These are phyloP conservation scores for Cystobasidium slooffiae DNA, from an alignment of 1,284 basidiomycete genomes.

Conservation along the genomic window DNA sequence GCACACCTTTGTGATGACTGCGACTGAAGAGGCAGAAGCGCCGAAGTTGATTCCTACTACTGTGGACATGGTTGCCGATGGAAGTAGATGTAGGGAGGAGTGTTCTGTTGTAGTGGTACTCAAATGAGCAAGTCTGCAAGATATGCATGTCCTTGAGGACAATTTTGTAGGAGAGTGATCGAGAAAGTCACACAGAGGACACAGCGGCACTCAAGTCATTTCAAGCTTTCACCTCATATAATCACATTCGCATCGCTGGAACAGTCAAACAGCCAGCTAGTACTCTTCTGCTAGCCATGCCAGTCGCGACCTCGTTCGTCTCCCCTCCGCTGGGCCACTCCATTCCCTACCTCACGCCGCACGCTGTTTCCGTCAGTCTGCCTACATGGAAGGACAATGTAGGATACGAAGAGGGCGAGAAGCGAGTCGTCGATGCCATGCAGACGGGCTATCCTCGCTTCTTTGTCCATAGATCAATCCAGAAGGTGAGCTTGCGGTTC, in stretches of 20 bases:
- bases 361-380: slow-evolving; percentile 96
- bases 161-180: too few relatives aligned
- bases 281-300: slow-evolving; percentile 4
- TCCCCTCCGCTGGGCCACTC: slow-evolving; percentile 52
- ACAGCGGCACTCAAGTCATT: background rate
- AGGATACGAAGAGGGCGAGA: slow-evolving; percentile 90
- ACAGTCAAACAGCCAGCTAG: background rate
- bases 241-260: background rate
- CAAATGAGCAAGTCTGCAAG: too few relatives aligned
- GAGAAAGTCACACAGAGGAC: background rate
- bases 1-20: slow-evolving; percentile 88
- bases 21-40: slow-evolving; percentile 92
- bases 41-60: slow-evolving; percentile 94
- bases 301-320: slow-evolving; percentile 38
- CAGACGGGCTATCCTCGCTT: slow-evolving; percentile 95
- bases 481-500: slow-evolving; percentile 66
- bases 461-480: slow-evolving; percentile 87
- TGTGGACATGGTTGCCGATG: slow-evolving; percentile 24
- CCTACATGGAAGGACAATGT: slow-evolving; percentile 93
- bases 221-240: background rate
- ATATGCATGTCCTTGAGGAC: too few relatives aligned
- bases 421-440: slow-evolving; percentile 80
- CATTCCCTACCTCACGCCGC: slow-evolving; percentile 60
- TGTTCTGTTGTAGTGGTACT: too few relatives aligned
- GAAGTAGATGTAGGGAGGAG: too few relatives aligned